Evolutionary conservation across 2,329 filamentous ascomycete genomes (phyloP), one percentile per base, ranked within the genome.

Genomic region (Rhexocercosporidium sp.): DNA sequence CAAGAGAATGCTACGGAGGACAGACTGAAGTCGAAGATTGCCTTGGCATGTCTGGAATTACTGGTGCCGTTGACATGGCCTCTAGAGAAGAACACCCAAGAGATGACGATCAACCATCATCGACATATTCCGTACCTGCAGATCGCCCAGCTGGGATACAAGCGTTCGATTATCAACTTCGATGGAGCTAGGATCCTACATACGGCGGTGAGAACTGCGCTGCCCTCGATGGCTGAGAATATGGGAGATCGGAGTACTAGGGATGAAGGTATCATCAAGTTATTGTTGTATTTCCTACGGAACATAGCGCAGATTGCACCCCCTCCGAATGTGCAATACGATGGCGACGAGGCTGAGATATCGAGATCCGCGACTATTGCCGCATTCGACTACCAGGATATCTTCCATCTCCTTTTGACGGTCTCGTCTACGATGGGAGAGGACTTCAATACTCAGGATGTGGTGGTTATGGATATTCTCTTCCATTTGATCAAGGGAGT

Each of bases 21-120:
- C 81, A 91, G 88, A 71, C 86, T 93, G 79, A 93, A 91, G 80
- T 87, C 91, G 27, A 91, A 92, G 76, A 85, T 96, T 70, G 92
- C 93, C 2, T 82, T 98, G 72, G 91, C 93, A 64, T 96, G 93
- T 79, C 84, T 97, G 79, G 95, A 99, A 80, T 83, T 99, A 57
- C 86, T 99, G 76, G 93, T 97, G 1, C 94, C 94, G 4, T 81
- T 99, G 75, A 99, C 96, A 20, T 98, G 95, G 95, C 95, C 96
- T 0, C 85, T 97, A 75, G 93, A 97, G 69, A 87, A 89, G 72
- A 89, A 94, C 67, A 84, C 88, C 69, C 89, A 91, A 67, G 87
- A 91, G 75, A 95, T 96, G 87, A 98, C 94, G 3, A 83, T 94
- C 74, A 98, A 99, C 77, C 93, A 98, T 78, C 92, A 97, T 77